Base-by-base conservation (phyloP, 108 stramenopile genomes). In the Skeletonema costatum region DNA sequence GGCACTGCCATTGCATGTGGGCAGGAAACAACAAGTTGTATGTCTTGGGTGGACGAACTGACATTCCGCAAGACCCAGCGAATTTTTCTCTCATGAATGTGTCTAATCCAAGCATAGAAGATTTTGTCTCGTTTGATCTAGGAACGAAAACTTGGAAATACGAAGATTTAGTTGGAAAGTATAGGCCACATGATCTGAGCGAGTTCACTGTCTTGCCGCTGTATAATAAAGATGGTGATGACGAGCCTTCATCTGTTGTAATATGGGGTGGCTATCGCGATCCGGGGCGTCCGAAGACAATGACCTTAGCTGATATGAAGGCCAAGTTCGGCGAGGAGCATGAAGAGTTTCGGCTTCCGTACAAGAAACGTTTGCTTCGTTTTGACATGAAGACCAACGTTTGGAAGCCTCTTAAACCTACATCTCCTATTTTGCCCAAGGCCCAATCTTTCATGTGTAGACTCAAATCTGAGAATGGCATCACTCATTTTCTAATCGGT, bases 241-340 rank as follows among this genome's bases (percentile, higher is more conserved):
- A 65, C 0, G 64, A 71, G 17, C 63, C 70, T 1, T 65, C 70
- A 19, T 71, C 64, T 5, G 19, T 71, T 12, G n/a, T 71, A n/a
- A 65, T 71, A n/a, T 71, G 70, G 70, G 70, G 70, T 12, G 61
- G 70, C 21, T 71, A 71, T 13, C 7, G 16, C 25, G 70, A 71
- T 17, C 39, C 62, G n/a, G 25, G 25, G 25, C 25, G 25, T 25
- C 25, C 25, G 25, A 25, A 25, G 25, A 25, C 25, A 25, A 25
- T 25, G 25, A 50, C 51, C 32, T 4, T 4, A 35, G 53, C 16
- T n/a, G 32, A 70, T 0, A n/a, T 13, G 69, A 12, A 25, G 16
- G 30, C 59, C 21, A 6, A 32, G 4, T 71, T 62, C 25, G 64
- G 64, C 12, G 70, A 71, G 8, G 70, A 71, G 11, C 10, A 12